Evolutionary conservation across 192 early-diverging fungal species (phyloP).

Genomic region (Podochytrium sp.): DNA sequence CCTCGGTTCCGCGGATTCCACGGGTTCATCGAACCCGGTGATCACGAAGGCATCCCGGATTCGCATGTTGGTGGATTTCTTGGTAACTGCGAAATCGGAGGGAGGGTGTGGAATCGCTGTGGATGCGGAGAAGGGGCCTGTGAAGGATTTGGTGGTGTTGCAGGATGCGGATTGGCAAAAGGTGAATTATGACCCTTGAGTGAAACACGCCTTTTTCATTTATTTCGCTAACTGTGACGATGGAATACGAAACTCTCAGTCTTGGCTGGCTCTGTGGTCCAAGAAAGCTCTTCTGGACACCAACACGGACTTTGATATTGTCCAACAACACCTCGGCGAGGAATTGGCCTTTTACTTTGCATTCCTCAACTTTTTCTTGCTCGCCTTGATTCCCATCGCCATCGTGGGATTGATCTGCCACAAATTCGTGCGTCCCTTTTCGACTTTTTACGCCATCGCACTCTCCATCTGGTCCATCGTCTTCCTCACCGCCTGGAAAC

Average conservation of each 20-base stretch:
- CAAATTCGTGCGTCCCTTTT: slow-evolving; percentile 57
- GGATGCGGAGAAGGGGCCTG: slow-evolving; percentile 15
- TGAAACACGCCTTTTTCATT: no score
- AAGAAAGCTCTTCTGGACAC: slow-evolving; percentile 77
- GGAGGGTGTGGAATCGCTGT: background rate
- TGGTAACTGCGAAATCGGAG: background rate
- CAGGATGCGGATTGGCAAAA: slow-evolving; percentile 81
- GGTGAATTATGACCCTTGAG: slow-evolving; percentile 33
- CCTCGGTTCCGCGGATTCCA: slow-evolving; percentile 64
- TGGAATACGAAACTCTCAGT: slow-evolving; percentile 6
- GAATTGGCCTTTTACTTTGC: slow-evolving; percentile 92
- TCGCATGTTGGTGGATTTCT: no score
- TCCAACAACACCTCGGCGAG: slow-evolving; percentile 86
- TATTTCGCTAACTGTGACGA: background rate
- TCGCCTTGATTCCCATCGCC: slow-evolving; percentile 73
- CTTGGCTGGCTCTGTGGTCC: slow-evolving; percentile 83
- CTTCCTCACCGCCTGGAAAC: slow-evolving; percentile 84
- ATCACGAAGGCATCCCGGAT: slow-evolving; percentile 50
- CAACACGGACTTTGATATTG: slow-evolving; percentile 63
- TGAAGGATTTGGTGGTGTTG: slow-evolving; percentile 70
- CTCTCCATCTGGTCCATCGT: slow-evolving; percentile 61
- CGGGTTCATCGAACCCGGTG: slow-evolving; percentile 35
- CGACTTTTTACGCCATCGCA: slow-evolving; percentile 65
- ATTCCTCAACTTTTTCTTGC: slow-evolving; percentile 86
- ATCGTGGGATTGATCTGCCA: slow-evolving; percentile 66